These are phyloP conservation scores for Xylaria digitata DNA, from an alignment of 2,329 filamentous ascomycete species.

Conservation along the genomic window DNA sequence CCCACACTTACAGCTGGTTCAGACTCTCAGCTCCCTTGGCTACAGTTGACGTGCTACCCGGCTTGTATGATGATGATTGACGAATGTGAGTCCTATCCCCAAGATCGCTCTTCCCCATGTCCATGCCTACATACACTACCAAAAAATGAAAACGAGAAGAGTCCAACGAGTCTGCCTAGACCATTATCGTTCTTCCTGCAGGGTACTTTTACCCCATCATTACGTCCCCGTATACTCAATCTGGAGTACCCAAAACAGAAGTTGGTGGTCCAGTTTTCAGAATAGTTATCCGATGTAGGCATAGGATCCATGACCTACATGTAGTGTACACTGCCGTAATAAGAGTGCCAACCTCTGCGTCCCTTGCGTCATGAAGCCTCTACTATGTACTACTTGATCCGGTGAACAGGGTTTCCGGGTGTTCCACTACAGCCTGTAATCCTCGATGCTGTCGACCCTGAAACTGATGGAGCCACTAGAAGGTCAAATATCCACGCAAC, in stretches of 20 bases:
- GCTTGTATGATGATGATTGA: conserved; percentile 12
- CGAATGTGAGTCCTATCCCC: not conserved
- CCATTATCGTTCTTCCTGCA: conserved; percentile 28
- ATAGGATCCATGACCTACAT: conserved; percentile 4
- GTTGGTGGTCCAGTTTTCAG: conserved; percentile 1
- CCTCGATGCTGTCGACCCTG: conserved; percentile 29
- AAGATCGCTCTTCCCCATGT: not conserved
- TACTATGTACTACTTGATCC: conserved; percentile 8
- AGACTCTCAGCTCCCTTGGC: conserved; percentile 32
- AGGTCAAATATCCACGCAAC: conserved; percentile 3
- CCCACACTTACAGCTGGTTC: conserved; percentile 37
- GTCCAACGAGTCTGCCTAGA: conserved; percentile 6
- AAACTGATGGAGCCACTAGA: conserved; percentile 26
- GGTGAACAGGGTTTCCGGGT: conserved; percentile 32
- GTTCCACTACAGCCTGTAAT: conserved; percentile 35
- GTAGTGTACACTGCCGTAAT: not conserved
- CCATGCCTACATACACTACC: not conserved
- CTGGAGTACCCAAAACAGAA: conserved; percentile 17
- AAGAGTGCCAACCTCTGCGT: conserved; percentile 2
- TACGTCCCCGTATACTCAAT: conserved; percentile 13
- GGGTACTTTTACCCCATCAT: conserved; percentile 38
- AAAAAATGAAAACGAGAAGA: conserved; percentile 16
- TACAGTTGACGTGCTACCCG: conserved; percentile 20
- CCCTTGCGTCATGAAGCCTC: not conserved
- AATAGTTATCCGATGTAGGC: conserved; percentile 18